phyloP scores from a whole-genome alignment of 345 rosid genomes.

The Heritiera littoralis region DNA sequence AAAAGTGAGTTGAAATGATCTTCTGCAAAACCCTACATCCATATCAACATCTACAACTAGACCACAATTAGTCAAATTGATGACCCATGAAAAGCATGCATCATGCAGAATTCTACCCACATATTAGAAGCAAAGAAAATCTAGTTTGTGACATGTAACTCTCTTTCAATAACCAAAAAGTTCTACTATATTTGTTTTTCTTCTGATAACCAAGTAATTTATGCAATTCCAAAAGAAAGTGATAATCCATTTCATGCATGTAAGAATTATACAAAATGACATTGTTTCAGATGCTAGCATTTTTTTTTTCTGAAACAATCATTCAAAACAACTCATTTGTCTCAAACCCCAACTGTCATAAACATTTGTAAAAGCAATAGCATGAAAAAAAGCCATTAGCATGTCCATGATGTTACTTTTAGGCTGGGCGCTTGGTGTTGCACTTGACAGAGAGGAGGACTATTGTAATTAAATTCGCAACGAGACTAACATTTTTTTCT shows the following conservation, averaged over 20 bases:
- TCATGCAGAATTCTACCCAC: background rate
- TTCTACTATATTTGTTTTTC: background rate
- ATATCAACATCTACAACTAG: background rate
- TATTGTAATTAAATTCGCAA: background rate
- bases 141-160: background rate
- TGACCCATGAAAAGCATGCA: background rate
- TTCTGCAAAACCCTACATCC: constrained; percentile 20
- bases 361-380: background rate
- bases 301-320: background rate
- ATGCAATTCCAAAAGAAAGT: background rate
- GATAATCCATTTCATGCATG: background rate
- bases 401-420: background rate
- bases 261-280: background rate
- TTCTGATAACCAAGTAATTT: background rate
- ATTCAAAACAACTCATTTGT: background rate
- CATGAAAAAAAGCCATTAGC: background rate
- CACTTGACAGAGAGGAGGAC: background rate
- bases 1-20: background rate
- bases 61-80: background rate
- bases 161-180: constrained; percentile 14
- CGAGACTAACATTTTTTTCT: background rate
- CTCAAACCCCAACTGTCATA: background rate
- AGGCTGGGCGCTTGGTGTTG: background rate
- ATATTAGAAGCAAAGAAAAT: background rate
- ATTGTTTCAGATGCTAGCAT: background rate